These are phyloP conservation scores for Boletellus sp. DNA, from an alignment of 768 basidiomycete genomes.

Conservation along the genomic window DNA sequence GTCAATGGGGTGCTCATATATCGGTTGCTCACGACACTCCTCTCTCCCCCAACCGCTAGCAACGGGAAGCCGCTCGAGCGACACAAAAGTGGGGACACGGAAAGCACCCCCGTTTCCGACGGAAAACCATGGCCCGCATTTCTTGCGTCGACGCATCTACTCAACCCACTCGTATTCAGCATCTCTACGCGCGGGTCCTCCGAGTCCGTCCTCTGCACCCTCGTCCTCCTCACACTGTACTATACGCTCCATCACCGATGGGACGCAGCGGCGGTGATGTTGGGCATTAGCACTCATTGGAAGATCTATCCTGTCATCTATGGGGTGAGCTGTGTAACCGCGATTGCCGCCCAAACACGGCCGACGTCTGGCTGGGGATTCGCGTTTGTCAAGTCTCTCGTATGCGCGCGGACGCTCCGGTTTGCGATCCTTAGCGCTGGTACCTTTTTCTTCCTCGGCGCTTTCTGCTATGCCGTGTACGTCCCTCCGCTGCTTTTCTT, in stretches of 20 bases:
- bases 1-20: slow-evolving; percentile 73
- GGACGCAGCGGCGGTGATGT: slow-evolving; percentile 62
- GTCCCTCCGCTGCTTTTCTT: slow-evolving; percentile 29
- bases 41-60: slow-evolving; percentile 35
- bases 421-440: slow-evolving; percentile 69
- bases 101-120: not conserved
- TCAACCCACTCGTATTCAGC: slow-evolving; percentile 92
- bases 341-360: slow-evolving; percentile 23
- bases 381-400: slow-evolving; percentile 35
- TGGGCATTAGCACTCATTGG: slow-evolving; percentile 89
- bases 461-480: slow-evolving; percentile 70
- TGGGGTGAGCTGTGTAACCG: slow-evolving; percentile 63
- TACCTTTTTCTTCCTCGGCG: slow-evolving; percentile 63
- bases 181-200: slow-evolving; percentile 98
- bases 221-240: slow-evolving; percentile 71
- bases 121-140: slow-evolving; percentile 41
- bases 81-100: not conserved
- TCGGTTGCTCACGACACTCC: slow-evolving; percentile 48
- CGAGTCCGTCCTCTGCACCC: slow-evolving; percentile 77
- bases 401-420: slow-evolving; percentile 51
- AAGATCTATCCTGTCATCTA: slow-evolving; percentile 97
- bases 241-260: slow-evolving; percentile 55
- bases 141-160: slow-evolving; percentile 71
- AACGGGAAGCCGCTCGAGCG: slow-evolving; percentile 5
- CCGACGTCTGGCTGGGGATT: slow-evolving; percentile 17